Conservation (phyloP, 805 yeast species). For the Wickerhamomyces kurtzmanii region DNA sequence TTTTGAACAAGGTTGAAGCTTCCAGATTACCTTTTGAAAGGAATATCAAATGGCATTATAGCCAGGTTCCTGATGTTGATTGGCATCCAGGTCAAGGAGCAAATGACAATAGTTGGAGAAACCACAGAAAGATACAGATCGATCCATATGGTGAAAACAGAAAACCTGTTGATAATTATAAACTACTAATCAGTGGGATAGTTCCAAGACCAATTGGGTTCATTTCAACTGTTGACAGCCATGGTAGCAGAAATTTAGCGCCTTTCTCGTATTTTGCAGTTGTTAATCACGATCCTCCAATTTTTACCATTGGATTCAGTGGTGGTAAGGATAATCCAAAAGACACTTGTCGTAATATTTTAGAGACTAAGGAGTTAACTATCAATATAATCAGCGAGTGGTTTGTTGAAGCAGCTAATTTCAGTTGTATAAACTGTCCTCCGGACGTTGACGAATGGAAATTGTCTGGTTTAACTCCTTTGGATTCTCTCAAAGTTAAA, state of each 20-base stretch:
- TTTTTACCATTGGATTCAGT: conserved; percentile 41
- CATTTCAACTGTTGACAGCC: conserved; percentile 33
- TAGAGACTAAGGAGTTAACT: conserved; percentile 43
- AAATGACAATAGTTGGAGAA: conserved; percentile 17
- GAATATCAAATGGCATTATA: conserved; percentile 9
- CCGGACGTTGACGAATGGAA: conserved; percentile 44
- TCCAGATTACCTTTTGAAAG: conserved; percentile 12
- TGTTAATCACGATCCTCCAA: conserved; percentile 46
- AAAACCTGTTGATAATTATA: conserved; percentile 34
- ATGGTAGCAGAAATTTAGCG: conserved; percentile 40
- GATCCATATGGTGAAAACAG: conserved; percentile 39
- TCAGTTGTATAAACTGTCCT: conserved; percentile 36
- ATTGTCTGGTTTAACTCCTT: conserved; percentile 40
- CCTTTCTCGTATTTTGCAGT: conserved; percentile 51
- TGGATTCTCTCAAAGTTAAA: conserved; percentile 31
- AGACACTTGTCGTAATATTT: conserved; percentile 38
- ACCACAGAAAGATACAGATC: conserved; percentile 30
- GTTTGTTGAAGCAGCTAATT: conserved; percentile 57
- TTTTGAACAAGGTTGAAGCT: conserved; percentile 13
- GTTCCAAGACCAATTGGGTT: conserved; percentile 57
- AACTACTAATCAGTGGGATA: conserved; percentile 38
- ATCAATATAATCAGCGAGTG: conserved; percentile 52
- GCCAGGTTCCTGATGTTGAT: conserved; percentile 10
- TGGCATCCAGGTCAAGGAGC: conserved; percentile 27
- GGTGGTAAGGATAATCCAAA: conserved; percentile 26